phyloP scores from a whole-genome alignment of 495 filamentous ascomycete species.

The Amphirosellinia nigrospora region DNA sequence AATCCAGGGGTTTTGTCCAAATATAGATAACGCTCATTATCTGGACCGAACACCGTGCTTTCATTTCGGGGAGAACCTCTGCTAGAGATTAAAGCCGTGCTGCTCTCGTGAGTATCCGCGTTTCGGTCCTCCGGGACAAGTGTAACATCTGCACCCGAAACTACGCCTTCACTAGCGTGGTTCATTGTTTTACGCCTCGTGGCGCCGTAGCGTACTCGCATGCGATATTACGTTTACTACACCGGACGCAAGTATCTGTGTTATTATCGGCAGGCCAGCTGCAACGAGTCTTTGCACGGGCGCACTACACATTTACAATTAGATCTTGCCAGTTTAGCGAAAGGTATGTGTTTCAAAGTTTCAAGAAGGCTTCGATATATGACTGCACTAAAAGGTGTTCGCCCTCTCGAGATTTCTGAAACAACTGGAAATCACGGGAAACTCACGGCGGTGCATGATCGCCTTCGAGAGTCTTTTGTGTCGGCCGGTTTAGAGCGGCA shows the following conservation, averaged over 20 bases:
- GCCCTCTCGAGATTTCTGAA: neutral
- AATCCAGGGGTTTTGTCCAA: neutral
- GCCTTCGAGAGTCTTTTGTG: conserved; percentile 8
- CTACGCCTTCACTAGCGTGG: neutral
- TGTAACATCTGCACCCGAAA: neutral
- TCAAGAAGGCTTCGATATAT: neutral
- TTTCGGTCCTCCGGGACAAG: neutral
- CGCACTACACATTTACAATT: neutral
- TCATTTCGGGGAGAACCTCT: neutral
- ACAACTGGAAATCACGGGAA: no score
- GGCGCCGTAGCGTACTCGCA: conserved; percentile 3
- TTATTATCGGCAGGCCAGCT: neutral
- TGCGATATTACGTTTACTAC: neutral
- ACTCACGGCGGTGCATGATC: conserved; percentile 15
- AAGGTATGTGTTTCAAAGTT: neutral
- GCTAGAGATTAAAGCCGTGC: neutral
- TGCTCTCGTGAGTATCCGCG: neutral
- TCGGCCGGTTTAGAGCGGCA: conserved; percentile 22
- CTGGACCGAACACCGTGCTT: neutral
- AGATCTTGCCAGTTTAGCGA: neutral
- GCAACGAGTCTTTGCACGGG: conserved; percentile 24
- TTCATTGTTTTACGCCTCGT: neutral
- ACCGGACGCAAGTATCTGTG: neutral
- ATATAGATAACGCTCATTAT: neutral
- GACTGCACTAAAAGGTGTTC: neutral